Evolutionary conservation across 202 grass and related monocot genomes (phyloP).

Genomic region (Cymbopogon flexuosus): DNA sequence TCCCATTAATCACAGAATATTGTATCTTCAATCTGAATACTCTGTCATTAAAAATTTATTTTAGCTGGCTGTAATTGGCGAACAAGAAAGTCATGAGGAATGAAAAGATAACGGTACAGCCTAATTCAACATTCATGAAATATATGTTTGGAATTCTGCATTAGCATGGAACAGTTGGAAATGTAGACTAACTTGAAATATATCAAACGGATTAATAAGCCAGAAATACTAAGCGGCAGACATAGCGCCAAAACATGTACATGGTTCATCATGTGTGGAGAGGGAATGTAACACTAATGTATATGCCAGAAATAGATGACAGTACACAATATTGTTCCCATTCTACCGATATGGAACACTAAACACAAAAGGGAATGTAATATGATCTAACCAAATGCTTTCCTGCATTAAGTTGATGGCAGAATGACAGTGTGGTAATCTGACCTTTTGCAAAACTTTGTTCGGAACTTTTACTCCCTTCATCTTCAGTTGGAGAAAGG

Average conservation of each 20-base stretch:
- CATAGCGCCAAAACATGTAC: not conserved
- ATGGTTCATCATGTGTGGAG: not conserved
- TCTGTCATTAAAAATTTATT: constrained; percentile 7
- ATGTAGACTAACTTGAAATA: constrained; percentile 2
- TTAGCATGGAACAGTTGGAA: not conserved
- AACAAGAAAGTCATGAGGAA: constrained; percentile 10
- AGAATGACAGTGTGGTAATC: constrained; percentile 4
- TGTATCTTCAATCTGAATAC: not conserved
- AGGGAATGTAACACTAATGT: too few species aligned
- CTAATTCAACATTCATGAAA: constrained; percentile 4
- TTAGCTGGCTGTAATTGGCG: not conserved
- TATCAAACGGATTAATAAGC: constrained; percentile 4
- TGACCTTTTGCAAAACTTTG: constrained; percentile 47
- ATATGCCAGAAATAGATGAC: not conserved
- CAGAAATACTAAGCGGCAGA: constrained; percentile 1
- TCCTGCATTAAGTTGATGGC: constrained; percentile 9
- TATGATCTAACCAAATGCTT: constrained; percentile 13
- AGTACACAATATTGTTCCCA: not conserved
- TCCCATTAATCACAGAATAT: not conserved
- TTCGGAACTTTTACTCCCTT: constrained; percentile 37
- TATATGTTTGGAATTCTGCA: constrained; percentile 7
- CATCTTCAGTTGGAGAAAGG: constrained; percentile 40
- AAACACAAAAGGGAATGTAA: constrained; percentile 9
- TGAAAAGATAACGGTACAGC: constrained; percentile 4
- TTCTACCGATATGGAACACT: not conserved